Percentiles rank a stretch among this genome's conserved stretches.
Conservation (phyloP, 169 alveolate species). For the Plasmodium malariae region DNA sequence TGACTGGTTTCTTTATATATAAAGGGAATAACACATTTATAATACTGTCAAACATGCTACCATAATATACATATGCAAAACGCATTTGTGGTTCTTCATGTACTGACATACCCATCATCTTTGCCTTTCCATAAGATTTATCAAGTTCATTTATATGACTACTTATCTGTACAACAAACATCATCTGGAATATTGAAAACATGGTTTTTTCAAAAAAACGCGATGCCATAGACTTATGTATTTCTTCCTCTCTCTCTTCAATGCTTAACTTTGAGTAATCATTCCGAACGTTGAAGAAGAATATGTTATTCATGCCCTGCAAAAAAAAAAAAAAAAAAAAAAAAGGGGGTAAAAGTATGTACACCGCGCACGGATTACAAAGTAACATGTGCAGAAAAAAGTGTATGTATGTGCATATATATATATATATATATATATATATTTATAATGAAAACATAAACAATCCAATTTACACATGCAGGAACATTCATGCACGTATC, state of each 20-base stretch:
- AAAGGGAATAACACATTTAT: slow-evolving; percentile 52
- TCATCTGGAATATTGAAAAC: slow-evolving; percentile 50
- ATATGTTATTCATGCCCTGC: slow-evolving; percentile 66
- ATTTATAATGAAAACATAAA: background rate
- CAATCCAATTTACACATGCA: background rate
- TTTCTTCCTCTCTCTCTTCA: slow-evolving; percentile 27
- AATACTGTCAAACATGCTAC: slow-evolving; percentile 36
- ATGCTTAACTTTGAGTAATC: slow-evolving; percentile 27
- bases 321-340: background rate
- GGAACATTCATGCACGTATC: background rate
- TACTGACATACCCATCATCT: slow-evolving; percentile 27
- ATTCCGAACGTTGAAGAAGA: slow-evolving; percentile 30
- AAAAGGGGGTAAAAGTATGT: slow-evolving; percentile 2
- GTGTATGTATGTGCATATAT: background rate
- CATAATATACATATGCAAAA: slow-evolving; percentile 35
- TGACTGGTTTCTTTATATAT: slow-evolving; percentile 44
- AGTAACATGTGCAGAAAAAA: background rate
- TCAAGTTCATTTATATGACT: slow-evolving; percentile 42
- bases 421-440: background rate
- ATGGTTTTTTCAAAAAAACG: slow-evolving; percentile 54
- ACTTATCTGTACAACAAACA: slow-evolving; percentile 45
- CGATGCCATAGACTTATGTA: slow-evolving; percentile 55
- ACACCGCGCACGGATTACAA: background rate
- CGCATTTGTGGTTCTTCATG: slow-evolving; percentile 48
- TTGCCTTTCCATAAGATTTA: slow-evolving; percentile 31